A percentile compares a stretch with the other conserved stretches of the same genome.
phyloP scores from a whole-genome alignment of 257 asterid species.

The Solanum sejunctum region DNA sequence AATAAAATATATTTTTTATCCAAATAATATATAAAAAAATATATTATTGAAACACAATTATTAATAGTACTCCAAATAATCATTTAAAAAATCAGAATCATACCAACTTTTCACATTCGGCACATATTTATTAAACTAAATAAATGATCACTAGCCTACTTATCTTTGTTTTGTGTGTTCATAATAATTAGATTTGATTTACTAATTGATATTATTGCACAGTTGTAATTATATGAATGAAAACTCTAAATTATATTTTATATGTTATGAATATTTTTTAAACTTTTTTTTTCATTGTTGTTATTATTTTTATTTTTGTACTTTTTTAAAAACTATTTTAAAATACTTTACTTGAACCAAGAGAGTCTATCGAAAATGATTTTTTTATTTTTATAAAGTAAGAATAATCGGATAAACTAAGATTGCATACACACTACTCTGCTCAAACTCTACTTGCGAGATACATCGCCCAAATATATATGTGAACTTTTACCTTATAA shows the following conservation, averaged over 20 bases:
- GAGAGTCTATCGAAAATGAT: not conserved
- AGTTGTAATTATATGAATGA: not conserved
- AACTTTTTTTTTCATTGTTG: not conserved
- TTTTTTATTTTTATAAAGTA: not conserved
- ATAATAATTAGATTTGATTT: not conserved
- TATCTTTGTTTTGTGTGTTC: not conserved
- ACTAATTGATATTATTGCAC: not conserved
- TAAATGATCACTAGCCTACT: not conserved
- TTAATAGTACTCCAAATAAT: not conserved
- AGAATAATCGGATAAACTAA: not conserved
- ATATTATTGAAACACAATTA: too few relatives aligned
- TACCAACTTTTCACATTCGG: not conserved
- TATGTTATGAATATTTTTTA: not conserved
- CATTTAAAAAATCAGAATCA: not conserved
- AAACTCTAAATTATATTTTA: not conserved
- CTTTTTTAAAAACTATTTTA: not conserved
- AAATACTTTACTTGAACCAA: not conserved
- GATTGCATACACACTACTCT: rapidly evolving
- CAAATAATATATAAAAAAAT: not conserved
- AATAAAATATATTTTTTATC: not conserved
- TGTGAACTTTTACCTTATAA: not conserved
- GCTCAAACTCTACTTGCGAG: not conserved
- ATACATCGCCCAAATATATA: too few relatives aligned
- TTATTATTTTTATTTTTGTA: not conserved
- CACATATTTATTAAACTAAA: not conserved